Base-by-base conservation (phyloP, 78 protist species). In the Guillardia theta region DNA sequence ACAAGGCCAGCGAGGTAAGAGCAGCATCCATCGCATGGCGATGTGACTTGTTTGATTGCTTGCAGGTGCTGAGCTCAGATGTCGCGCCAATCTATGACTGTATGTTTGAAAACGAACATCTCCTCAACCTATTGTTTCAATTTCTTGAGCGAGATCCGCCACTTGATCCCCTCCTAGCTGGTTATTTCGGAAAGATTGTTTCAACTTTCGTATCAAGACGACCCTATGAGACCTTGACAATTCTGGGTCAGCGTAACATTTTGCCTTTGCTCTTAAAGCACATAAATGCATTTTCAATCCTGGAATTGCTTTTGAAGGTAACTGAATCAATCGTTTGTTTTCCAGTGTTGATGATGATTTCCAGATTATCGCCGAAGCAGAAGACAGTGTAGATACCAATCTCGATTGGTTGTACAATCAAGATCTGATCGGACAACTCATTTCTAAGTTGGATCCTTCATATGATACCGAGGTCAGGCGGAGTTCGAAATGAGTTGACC, bases 181-280 rank as follows among this genome's bases (percentile, higher is more conserved):
- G 83, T 43, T 70, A 70, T 33, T 70, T 70, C 83, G 90, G 90
- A 10, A 78, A 78, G 50, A 78, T 78, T 30, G 90, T 78, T 1
- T 43, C 90, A 1, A 78, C 90, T 4, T 30, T 78, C 2, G 37
- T 78, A 1, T 18, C 90, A 22, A 45, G 90, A 10, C 90, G 90
- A 9, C 90, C 90, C 33, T 46, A 78, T 0, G 50, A 78, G 48
- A 78, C 90, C 0, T 30, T 78, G 43, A 70, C n/a, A n/a, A n/a
- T n/a, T n/a, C n/a, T n/a, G n/a, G n/a, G n/a, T n/a, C n/a, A n/a
- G n/a, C n/a, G n/a, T n/a, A n/a, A n/a, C n/a, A n/a, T n/a, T n/a
- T n/a, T n/a, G n/a, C n/a, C n/a, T n/a, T n/a, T n/a, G n/a, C n/a
- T n/a, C n/a, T n/a, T n/a, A n/a, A n/a, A n/a, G n/a, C n/a, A n/a